Base-by-base conservation (phyloP, 495 filamentous ascomycete genomes). In the Penicillium verhagenii region DNA sequence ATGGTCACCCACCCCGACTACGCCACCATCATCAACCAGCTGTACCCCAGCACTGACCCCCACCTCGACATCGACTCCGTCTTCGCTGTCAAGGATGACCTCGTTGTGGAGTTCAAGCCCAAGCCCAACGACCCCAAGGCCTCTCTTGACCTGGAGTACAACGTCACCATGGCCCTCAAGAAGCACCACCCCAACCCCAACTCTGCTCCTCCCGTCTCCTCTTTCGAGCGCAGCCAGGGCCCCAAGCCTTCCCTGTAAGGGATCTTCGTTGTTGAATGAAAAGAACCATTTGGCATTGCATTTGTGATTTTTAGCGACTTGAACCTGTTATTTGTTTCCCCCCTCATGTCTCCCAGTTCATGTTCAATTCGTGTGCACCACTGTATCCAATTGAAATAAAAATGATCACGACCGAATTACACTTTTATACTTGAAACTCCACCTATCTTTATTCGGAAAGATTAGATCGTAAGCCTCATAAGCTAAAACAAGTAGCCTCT, bases 41-140 rank as follows among this genome's bases (percentile, higher is more conserved):
- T 87, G 67, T 87, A 84, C 71, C 82, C 82, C 67, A 75, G 71
- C 56, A 78, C 80, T 61, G 81, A 83, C 70, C 78, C 80, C n/a
- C 79, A 83, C 59, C 69, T 86, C 10, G 70, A 73, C 53, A 82
- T 79, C 57, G 84, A 87, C 72, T 82, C 84, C 28, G 84, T 86
- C 47, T 86, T 86, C 57, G 84, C 83, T 8, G 84, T 87, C 65
- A 87, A 87, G 72, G 76, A 84, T 52, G 81, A 84, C 54, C 71
- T 87, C 21, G 75, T 87, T 37, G 82, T 87, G 18, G 81, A 86
- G 56, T 86, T 87, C 68, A 77, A 72, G 59, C 82, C 82, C 43
- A 63, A 78, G 59, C 63, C 74, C 21, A 67, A 67, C 37, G 75
- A 78, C 53, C 71, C 73, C 68, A 78, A 78, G 66, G 75, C 75